Evolutionary conservation across 2,329 filamentous ascomycete genomes (phyloP), one percentile per base, ranked within the genome.

Genomic region (Cladophialophora carrionii): DNA sequence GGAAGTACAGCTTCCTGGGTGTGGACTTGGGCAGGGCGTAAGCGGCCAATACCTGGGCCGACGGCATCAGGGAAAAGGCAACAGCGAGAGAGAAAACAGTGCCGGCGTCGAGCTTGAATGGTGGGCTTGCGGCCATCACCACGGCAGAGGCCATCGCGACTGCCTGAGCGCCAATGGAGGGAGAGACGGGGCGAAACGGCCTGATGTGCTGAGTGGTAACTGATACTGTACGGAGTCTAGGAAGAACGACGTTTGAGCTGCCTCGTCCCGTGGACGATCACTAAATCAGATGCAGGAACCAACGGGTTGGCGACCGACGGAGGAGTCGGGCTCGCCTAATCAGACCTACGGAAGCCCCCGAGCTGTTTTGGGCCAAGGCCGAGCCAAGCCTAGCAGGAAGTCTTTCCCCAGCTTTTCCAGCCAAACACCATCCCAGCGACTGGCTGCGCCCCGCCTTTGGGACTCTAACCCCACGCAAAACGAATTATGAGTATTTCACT

Each of bases 71-170:
- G 2, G 79, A 79, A 55, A 87, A 78, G 26, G 83, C 81, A 51
- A 83, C 80, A 52, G 81, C 76, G 65, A 88, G 80, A 62, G 84
- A 87, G 66, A 84, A 75, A 49, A 84, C 70, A 5, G 85, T 88
- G 5, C 82, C 71, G 9, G 71, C 57, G 69, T 80, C 78, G 41
- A 79, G 71, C 12, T 72, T 73, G 68, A 79, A 80, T 4, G 66
- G 66, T 12, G 66, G 66, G 26, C 61, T 57, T 24, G 61, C 48
- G 48, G 63, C 55, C 51, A 51, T 51, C 10, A 29, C 54, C 26
- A 49, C 41, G 14, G 66, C 31, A 24, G 64, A 63, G 1, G 64
- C 66, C 63, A 66, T 68, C 31, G 12, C 49, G 10, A 53, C 20
- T 20, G 22, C 6, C 14, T 20, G 48, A 12, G 20, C 3, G 48